phyloP scores from a whole-genome alignment of 2,329 filamentous ascomycete species.

The Talaromyces marneffei region DNA sequence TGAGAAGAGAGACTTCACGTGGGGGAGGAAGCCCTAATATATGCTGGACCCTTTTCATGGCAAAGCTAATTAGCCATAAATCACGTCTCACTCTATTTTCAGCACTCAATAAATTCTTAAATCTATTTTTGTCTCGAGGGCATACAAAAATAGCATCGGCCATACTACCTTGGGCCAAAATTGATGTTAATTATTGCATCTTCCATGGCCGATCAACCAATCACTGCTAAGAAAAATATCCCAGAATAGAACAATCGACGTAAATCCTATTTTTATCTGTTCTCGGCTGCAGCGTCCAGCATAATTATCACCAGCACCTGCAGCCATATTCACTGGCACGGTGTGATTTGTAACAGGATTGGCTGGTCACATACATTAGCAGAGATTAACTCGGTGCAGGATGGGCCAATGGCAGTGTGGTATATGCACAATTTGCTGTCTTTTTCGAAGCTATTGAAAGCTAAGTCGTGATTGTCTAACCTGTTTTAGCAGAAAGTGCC shows the following conservation, averaged over 20 bases:
- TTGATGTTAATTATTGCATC: background rate
- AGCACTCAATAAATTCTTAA: background rate
- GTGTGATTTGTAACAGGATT: background rate
- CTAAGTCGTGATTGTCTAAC: background rate
- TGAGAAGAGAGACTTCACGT: background rate
- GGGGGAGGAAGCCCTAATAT: slow-evolving; percentile 1
- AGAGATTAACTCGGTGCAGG: background rate
- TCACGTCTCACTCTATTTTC: background rate
- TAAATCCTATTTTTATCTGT: slow-evolving; percentile 1
- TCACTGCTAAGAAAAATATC: too few species aligned
- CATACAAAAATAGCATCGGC: background rate
- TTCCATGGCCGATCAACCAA: background rate
- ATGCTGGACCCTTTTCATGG: background rate
- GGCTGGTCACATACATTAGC: background rate
- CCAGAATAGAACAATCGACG: background rate
- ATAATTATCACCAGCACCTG: slow-evolving; percentile 3
- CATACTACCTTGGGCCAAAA: background rate
- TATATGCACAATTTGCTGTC: background rate
- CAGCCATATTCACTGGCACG: background rate
- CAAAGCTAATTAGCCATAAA: background rate
- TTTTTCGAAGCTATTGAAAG: background rate
- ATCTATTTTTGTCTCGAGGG: background rate
- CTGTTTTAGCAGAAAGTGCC: background rate
- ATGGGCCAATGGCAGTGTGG: background rate
- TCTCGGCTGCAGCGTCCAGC: background rate